Evolutionary conservation across 2,329 filamentous ascomycete species (phyloP).

Genomic region (Xylariomycetidae sp.): DNA sequence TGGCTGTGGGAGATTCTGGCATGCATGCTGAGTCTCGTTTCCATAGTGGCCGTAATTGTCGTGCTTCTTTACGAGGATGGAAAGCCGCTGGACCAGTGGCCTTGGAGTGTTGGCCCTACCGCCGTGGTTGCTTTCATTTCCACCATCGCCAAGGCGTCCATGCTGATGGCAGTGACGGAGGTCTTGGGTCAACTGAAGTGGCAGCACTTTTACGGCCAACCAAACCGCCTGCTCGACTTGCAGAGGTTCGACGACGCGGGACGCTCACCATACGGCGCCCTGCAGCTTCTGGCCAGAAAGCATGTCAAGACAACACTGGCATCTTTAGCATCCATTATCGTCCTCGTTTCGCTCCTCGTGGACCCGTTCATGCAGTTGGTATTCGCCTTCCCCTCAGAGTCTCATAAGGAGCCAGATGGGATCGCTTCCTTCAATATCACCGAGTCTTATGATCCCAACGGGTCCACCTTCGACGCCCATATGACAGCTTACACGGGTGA

Average conservation of each 20-base stretch:
- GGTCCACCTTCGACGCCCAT: background rate
- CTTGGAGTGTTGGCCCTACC: slow-evolving; percentile 7
- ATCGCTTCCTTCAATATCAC: slow-evolving; percentile 3
- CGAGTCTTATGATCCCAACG: slow-evolving; percentile 3
- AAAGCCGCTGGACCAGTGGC: slow-evolving; percentile 7
- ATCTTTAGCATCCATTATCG: slow-evolving; percentile 6
- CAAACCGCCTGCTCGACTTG: slow-evolving; percentile 4
- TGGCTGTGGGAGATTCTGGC: too few relatives aligned
- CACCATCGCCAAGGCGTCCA: slow-evolving; percentile 8
- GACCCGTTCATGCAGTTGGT: slow-evolving; percentile 7
- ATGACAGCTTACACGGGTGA: background rate
- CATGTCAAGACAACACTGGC: slow-evolving; percentile 4
- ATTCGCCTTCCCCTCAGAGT: slow-evolving; percentile 6
- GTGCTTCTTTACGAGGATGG: slow-evolving; percentile 7
- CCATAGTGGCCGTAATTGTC: slow-evolving; percentile 4
- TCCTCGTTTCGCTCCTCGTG: slow-evolving; percentile 6
- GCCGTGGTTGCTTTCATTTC: slow-evolving; percentile 10
- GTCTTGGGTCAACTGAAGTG: slow-evolving; percentile 10
- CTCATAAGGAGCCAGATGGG: background rate
- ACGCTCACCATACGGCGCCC: slow-evolving; percentile 7
- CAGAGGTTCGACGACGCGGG: slow-evolving; percentile 6
- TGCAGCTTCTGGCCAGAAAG: slow-evolving; percentile 5
- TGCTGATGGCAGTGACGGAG: slow-evolving; percentile 7
- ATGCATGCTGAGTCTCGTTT: slow-evolving; percentile 44
- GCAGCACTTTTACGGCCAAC: slow-evolving; percentile 4